Conservation (phyloP, 2,329 filamentous ascomycete species). For the Pseudogymnoascus verrucosus region DNA sequence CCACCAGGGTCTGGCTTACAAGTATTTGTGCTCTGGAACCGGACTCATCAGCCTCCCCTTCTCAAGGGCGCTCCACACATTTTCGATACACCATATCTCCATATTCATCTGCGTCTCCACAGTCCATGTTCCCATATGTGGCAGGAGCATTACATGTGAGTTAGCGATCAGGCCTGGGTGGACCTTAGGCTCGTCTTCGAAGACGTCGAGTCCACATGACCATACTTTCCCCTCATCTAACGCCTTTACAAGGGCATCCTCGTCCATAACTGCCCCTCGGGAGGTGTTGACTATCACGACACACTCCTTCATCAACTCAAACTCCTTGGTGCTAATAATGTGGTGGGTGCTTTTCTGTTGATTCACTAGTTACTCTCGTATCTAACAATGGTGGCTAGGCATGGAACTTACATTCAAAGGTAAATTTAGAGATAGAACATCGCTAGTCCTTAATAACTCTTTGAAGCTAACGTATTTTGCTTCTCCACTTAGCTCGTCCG, state of each 20-base stretch:
- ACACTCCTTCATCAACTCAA: conserved; percentile 67
- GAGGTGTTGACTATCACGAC: conserved; percentile 77
- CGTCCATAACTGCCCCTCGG: conserved; percentile 71
- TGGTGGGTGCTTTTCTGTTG: conserved; percentile 32
- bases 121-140: conserved; percentile 78
- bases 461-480: conserved; percentile 65
- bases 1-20: no score
- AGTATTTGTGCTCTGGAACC: conserved; percentile 54
- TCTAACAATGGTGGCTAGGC: no score
- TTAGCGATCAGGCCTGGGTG: conserved; percentile 65
- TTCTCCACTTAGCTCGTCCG: conserved; percentile 41
- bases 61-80: conserved; percentile 55
- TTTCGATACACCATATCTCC: conserved; percentile 69
- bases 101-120: conserved; percentile 53
- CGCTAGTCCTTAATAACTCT: conserved; percentile 57
- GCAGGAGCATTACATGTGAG: conserved; percentile 62
- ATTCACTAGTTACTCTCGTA: no score
- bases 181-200: conserved; percentile 68
- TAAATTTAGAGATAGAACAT: conserved; percentile 71
- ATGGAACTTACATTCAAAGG: conserved; percentile 59
- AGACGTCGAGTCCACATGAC: conserved; percentile 70
- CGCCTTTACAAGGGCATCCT: conserved; percentile 65
- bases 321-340: conserved; percentile 61
- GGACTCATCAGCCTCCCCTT: conserved; percentile 54
- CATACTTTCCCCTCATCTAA: conserved; percentile 60